Base-by-base conservation (phyloP, 2,329 filamentous ascomycete genomes). In the Diaporthe australafricana region DNA sequence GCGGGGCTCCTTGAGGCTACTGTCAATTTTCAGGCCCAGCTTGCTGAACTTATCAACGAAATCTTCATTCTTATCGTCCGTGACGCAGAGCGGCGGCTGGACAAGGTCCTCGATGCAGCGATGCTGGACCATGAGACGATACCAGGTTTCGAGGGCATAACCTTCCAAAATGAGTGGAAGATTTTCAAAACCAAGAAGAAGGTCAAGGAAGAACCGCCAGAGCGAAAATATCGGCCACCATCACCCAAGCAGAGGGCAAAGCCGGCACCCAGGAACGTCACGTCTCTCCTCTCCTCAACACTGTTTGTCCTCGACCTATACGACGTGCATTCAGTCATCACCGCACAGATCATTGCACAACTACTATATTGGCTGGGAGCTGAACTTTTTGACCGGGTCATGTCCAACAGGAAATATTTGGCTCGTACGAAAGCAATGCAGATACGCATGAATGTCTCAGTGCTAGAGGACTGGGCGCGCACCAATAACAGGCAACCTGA, bases 101-200 rank as follows among this genome's bases (percentile, higher is more conserved):
- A 99, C 84, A 98, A 98, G 83, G 94, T 98, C 45, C 85, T 99
- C 53, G 96, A 98, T 80, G 87, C 90, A 35, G 95, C 95, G 25
- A 98, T 99, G 93, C 88, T 99, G 63, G 96, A 99, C 78, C 96
- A 98, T 81, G 96, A 99, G 83, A 98, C 95, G 0, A 99, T 99
- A 74, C 96, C 96, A 1, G 96, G 96, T 0, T 96, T 99, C 76
- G 96, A 98, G 79, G 96, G 98, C 79, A 94, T 99, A 72, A 92
- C 94, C 7, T 99, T 99, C 79, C 96, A 98, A 80, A 95, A 98
- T 79, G 96, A 99, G 80, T 99, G 96, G 96, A 98, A 98, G 78
- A 88, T 99, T 47, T 97, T 99, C 84, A 95, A 96, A 79, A 90
- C 93, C 70, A 98, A 98, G 81, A 90, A 93, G 73, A 95, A 97